Base-by-base conservation (phyloP, 371 early-diverging fungal genomes). In the Smittium culicis region DNA sequence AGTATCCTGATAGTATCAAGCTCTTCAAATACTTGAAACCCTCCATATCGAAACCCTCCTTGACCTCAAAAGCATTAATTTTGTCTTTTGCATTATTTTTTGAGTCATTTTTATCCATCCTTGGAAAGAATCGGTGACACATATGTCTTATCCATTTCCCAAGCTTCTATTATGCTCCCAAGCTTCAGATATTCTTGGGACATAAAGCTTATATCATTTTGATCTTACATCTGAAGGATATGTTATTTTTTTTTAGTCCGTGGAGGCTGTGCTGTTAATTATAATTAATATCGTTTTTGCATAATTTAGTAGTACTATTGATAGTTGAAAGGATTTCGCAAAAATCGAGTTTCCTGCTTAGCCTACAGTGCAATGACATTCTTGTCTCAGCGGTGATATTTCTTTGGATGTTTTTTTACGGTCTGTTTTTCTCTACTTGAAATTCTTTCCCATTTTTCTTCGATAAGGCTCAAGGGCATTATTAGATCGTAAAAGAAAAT, bases 21-120 rank as follows among this genome's bases (percentile, higher is more conserved):
- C 73, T 58, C 35, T 69, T 59, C 20, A 78, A 69, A 35, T 76
- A 69, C 24, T 74, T 74, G 27, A 69, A 35, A 30, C 75, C 78
- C 1, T 74, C 68, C 32, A 73, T 69, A 0, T 30, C 35, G 25
- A 74, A 69, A 57, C 56, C 69, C 35, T 70, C 64, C 14, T 45
- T 45, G 45, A 45, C 45, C 45, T 14, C 8, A 45, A 45, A 45
- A 14, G 8, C 45, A 20, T 45, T 45, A 20, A 45, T 45, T 45
- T 45, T 8, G 45, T 8, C 20, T 45, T 14, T 45, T 45, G 14
- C 20, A 45, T 14, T 8, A 45, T 8, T 20, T 45, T 8, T 14
- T 20, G 45, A 20, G 45, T 45, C 45, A 14, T 45, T 45, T 45
- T 45, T 45, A 8, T 20, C 20, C 20, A 45, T 45, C 45, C 45